Conservation (phyloP, 139 green algal genomes). For the Pleodorina starrii region DNA sequence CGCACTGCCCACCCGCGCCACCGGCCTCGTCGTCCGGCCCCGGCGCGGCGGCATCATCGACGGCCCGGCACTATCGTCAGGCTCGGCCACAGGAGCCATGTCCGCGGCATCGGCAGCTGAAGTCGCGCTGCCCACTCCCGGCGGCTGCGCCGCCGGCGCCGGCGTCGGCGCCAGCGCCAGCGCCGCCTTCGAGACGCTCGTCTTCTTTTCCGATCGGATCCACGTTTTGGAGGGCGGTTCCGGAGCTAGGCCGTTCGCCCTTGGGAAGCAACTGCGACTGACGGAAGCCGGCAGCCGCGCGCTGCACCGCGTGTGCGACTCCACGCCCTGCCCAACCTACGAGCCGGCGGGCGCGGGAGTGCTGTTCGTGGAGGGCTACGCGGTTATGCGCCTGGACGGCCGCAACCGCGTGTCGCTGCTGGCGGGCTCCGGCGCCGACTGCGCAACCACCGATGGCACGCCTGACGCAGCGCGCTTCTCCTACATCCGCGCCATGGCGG, state of each 20-base stretch:
- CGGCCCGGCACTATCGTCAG: no score
- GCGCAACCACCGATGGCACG: neutral
- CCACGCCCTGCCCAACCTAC: conserved; percentile 1
- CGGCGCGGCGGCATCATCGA: no score
- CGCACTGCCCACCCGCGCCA: neutral
- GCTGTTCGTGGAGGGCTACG: conserved; percentile 29
- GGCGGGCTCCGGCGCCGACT: neutral
- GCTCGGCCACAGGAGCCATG: no score
- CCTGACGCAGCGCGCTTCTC: neutral
- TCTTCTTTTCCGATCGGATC: conserved; percentile 9
- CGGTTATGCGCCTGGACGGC: neutral
- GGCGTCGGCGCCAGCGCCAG: neutral
- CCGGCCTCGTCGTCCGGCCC: neutral
- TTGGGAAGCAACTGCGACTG: neutral
- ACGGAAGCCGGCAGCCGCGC: neutral
- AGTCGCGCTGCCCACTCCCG: neutral
- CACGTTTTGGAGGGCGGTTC: neutral
- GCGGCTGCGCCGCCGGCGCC: neutral
- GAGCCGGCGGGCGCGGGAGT: neutral
- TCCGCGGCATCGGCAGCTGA: no score
- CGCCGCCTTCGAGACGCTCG: neutral
- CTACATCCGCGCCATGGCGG: conserved; percentile 8
- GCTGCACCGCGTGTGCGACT: conserved; percentile 11
- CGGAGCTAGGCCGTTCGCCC: neutral
- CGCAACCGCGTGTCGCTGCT: neutral